Evolutionary conservation across 176 grass and related monocot species (phyloP), one percentile per base, ranked within the genome.

Genomic region (Metroxylon sagu): DNA sequence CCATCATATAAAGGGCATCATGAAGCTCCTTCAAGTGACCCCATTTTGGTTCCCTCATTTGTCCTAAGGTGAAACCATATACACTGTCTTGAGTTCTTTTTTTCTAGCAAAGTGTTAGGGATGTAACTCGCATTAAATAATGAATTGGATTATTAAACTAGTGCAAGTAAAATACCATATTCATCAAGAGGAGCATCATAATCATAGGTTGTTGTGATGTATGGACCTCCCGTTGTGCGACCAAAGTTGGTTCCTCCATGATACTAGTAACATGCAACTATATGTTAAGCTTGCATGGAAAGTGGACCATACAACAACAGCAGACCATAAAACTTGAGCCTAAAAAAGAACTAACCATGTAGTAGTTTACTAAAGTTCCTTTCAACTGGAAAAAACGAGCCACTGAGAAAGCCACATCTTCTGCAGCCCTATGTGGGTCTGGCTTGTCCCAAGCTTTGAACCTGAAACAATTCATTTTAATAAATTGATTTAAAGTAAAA

Each of bases 191-290:
- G 92, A 4, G 92, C 92, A 28, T 96, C 87, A 0, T 96, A 96
- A 62, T 96, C 92, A 10, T 96, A 96, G 63, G 79, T 77, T 8
- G 91, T 96, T 3, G 72, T 77, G 53, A 90, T 90, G 74, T 90
- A 90, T 0, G 92, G 92, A 14, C 92, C 92, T 5, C 91, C 86
- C 2, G 83, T 57, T 0, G 72, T 87, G 3, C 80, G 80, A 0
- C 86, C 92, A 25, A 90, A 90, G 53, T 96, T 90, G 7, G 92
- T 96, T 29, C 92, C 92, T 4, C 92, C 92, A 1, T 96, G 92
- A 55, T 90, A 88, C 91, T 95, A 19, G 55, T 27, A n/a, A 60
- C 2, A 39, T 39, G 30, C 7, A 7, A 31, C 7, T 7, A 7
- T 6, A 7, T 31, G 30, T 31, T 31, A 31, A n/a, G n/a, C n/a